Evolutionary conservation across 2,329 filamentous ascomycete species (phyloP).

Genomic region (Colletotrichum musicola): DNA sequence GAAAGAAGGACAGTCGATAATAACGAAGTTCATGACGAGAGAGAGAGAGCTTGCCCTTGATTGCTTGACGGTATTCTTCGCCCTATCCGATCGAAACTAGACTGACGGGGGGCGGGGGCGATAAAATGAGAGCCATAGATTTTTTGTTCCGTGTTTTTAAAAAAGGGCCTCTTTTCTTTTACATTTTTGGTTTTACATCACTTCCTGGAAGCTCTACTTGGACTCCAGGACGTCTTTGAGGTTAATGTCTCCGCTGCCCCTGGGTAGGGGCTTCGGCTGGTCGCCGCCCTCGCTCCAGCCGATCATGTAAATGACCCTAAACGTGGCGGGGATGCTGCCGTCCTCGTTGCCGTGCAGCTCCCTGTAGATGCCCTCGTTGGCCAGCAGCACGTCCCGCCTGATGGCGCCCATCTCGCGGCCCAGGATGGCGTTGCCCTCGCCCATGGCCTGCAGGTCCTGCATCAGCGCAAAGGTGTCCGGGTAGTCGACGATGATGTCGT

Average conservation of each 20-base stretch:
- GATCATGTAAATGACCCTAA: slow-evolving; percentile 98
- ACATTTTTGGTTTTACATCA: neutral
- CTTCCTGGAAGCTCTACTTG: slow-evolving; percentile 48
- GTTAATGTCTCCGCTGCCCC: slow-evolving; percentile 89
- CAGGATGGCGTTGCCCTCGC: slow-evolving; percentile 90
- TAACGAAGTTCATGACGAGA: slow-evolving; percentile 36
- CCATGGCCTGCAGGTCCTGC: slow-evolving; percentile 96
- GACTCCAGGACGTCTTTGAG: slow-evolving; percentile 82
- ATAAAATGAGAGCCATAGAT: slow-evolving; percentile 36
- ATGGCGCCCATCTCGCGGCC: slow-evolving; percentile 86
- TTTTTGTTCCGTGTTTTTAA: slow-evolving; percentile 31
- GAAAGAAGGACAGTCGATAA: neutral
- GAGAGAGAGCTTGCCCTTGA: neutral
- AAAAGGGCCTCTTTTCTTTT: slow-evolving; percentile 17
- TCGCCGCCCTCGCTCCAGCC: slow-evolving; percentile 90
- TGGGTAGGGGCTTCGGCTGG: slow-evolving; percentile 82
- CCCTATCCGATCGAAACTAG: slow-evolving; percentile 1
- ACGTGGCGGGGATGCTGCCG: slow-evolving; percentile 86
- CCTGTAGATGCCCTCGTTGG: slow-evolving; percentile 89
- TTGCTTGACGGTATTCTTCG: neutral
- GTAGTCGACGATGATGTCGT: slow-evolving; percentile 96
- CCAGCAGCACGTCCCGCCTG: slow-evolving; percentile 84
- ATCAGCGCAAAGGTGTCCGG: slow-evolving; percentile 91
- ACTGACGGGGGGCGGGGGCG: slow-evolving; percentile 23
- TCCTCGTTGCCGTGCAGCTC: slow-evolving; percentile 87